phyloP scores from a whole-genome alignment of 2,329 filamentous ascomycete species.

The Trichoderma cornu-damae region DNA sequence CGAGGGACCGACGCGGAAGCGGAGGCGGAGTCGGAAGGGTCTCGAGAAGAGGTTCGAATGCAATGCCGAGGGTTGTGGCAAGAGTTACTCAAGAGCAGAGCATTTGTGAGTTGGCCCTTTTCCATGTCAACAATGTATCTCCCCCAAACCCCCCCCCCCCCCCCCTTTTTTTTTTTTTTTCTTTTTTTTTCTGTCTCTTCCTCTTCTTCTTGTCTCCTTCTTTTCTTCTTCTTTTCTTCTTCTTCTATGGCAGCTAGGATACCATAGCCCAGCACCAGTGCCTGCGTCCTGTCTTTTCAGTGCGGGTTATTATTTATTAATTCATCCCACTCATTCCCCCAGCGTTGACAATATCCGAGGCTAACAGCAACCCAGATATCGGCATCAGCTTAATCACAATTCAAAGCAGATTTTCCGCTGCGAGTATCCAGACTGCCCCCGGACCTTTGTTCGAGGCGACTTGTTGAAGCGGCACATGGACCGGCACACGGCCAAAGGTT shows the following conservation, averaged over 20 bases:
- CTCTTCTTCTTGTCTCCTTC: neutral
- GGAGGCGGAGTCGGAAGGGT: constrained; percentile 68
- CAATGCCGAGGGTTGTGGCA: constrained; percentile 79
- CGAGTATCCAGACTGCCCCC: constrained; percentile 84
- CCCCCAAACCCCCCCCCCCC: too few species aligned
- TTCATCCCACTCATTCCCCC: too few species aligned
- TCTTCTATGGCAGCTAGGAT: neutral
- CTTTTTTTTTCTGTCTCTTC: too few species aligned
- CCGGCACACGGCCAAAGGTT: constrained; percentile 73
- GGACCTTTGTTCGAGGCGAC: constrained; percentile 89
- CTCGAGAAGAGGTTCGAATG: constrained; percentile 81
- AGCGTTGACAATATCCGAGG: too few species aligned
- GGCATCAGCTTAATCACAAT: constrained; percentile 92
- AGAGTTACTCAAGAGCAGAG: constrained; percentile 93
- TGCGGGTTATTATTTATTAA: too few species aligned
- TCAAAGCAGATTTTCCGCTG: constrained; percentile 94
- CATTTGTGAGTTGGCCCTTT: constrained; percentile 63
- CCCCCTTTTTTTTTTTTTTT: too few species aligned
- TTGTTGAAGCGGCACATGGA: constrained; percentile 81
- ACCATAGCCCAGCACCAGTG: neutral
- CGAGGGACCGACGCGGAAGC: constrained; percentile 38
- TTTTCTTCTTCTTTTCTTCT: neutral
- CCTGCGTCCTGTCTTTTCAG: too few species aligned
- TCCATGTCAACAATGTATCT: too few species aligned
- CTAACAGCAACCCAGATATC: constrained; percentile 49